Evolutionary conservation across 495 filamentous ascomycete genomes (phyloP), one percentile per base, ranked within the genome.

Genomic region (Daldinia vernicosa): DNA sequence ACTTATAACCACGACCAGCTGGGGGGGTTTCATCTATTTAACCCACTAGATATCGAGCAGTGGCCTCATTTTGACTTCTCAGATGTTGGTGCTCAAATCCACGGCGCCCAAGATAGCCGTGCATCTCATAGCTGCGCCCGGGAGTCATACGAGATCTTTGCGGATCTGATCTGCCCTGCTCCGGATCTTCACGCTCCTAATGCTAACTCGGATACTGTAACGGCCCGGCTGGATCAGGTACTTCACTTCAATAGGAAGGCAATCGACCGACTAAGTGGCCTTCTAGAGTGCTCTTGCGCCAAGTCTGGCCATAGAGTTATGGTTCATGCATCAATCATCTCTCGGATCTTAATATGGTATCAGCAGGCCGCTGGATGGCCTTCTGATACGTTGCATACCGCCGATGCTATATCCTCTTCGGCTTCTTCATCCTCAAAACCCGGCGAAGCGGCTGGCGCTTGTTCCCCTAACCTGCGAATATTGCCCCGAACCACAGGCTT

Each of bases 271-370:
- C 19, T 47, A 1, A 47, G 43, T 24, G 43, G 43, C 9, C 17
- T 24, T 24, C 11, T 47, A 24, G 19, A 47, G 19, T 47, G 43
- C 11, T 47, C 43, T 24, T 47, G 43, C 43, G 43, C 43, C 0
- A 47, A 47, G 43, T 47, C 43, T 24, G 43, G 43, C 8, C 43
- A 47, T 24, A 19, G 43, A 47, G 17, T 47, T 24, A 47, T 47
- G 43, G 43, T 47, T 4, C 43, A 47, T 24, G 43, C 43, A 24
- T 47, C 43, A 47, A 47, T 47, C 43, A 47, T 47, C 19, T 47
- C 43, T 24, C 19, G 43, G 17, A 47, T 47, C 6, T 24, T 47
- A 22, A 47, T 47, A 19, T 47, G 43, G 43, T 47, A 47, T 24
- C 43, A 47, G 9, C 43, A 47, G 43, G 43, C 43, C 1, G 43